phyloP scores from a whole-genome alignment of 768 basidiomycete genomes.

The Flagelloscypha sp. region DNA sequence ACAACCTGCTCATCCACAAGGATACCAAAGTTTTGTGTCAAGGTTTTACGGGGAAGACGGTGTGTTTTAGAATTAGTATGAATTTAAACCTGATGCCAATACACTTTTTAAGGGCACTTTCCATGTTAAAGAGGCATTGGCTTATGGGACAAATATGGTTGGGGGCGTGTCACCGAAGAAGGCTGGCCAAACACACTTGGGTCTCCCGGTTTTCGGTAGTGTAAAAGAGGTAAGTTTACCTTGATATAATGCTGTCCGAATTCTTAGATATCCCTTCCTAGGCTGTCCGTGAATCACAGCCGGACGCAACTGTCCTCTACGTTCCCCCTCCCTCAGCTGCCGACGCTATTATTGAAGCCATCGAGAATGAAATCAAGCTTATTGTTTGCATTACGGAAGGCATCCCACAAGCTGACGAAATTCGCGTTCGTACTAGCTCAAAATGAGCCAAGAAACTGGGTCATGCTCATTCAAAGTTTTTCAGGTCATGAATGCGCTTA shows the following conservation, averaged over 20 bases:
- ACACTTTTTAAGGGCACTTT: slow-evolving; percentile 71
- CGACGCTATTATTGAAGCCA: slow-evolving; percentile 97
- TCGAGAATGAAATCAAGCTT: slow-evolving; percentile 94
- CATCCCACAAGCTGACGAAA: slow-evolving; percentile 96
- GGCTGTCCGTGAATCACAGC: slow-evolving; percentile 81
- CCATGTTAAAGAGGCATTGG: slow-evolving; percentile 88
- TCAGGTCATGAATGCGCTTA: slow-evolving; percentile 89
- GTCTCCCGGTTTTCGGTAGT: slow-evolving; percentile 86
- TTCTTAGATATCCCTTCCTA: slow-evolving; percentile 22
- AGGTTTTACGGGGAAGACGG: slow-evolving; percentile 93
- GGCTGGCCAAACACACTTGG: slow-evolving; percentile 91
- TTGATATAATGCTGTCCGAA: slow-evolving; percentile 5
- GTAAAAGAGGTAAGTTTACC: slow-evolving; percentile 69
- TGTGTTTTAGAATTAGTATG: slow-evolving; percentile 24
- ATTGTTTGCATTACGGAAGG: slow-evolving; percentile 99
- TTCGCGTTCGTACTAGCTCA: slow-evolving; percentile 49
- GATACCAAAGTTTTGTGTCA: slow-evolving; percentile 93
- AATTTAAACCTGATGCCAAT: neutral
- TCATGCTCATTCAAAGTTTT: slow-evolving; percentile 2
- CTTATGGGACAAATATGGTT: slow-evolving; percentile 95
- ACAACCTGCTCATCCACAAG: slow-evolving; percentile 87
- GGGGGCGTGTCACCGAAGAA: slow-evolving; percentile 97
- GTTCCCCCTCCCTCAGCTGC: slow-evolving; percentile 96
- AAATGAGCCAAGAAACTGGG: neutral
- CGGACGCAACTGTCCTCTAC: slow-evolving; percentile 94